Conservation (phyloP, 345 rosid species). For the Citrus maxima region DNA sequence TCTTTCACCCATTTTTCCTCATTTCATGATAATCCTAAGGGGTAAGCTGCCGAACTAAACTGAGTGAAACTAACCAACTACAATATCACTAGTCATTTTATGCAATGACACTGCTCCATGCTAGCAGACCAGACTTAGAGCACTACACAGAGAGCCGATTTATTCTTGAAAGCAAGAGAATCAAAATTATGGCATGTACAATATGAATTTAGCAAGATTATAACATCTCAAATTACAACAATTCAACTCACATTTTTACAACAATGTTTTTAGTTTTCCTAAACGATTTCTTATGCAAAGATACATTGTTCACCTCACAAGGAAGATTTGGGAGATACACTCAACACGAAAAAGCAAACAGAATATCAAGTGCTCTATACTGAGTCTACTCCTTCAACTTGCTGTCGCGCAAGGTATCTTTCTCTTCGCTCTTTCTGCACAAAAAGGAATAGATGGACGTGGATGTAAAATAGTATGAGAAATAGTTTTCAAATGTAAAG, state of each 20-base stretch:
- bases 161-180: background rate
- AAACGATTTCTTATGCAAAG: slow-evolving; percentile 18
- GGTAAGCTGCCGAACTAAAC: background rate
- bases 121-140: background rate
- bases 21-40: background rate
- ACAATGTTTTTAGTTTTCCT: slow-evolving; percentile 13
- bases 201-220: slow-evolving; percentile 1
- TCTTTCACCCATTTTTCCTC: background rate
- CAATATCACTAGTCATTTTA: too few relatives aligned
- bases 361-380: slow-evolving; percentile 29
- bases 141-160: background rate
- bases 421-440: slow-evolving; percentile 92
- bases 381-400: slow-evolving; percentile 74
- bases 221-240: slow-evolving; percentile 15
- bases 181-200: slow-evolving; percentile 20
- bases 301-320: slow-evolving; percentile 18
- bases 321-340: slow-evolving; percentile 21
- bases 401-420: slow-evolving; percentile 91
- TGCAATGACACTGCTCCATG: background rate
- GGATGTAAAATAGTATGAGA: background rate
- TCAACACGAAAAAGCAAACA: background rate
- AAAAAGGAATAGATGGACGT: background rate
- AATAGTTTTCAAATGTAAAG: background rate
- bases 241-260: slow-evolving; percentile 25
- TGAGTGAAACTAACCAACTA: too few relatives aligned